Evolutionary conservation across 73 alveolate species (phyloP).

Genomic region (Loxodes magnus): DNA sequence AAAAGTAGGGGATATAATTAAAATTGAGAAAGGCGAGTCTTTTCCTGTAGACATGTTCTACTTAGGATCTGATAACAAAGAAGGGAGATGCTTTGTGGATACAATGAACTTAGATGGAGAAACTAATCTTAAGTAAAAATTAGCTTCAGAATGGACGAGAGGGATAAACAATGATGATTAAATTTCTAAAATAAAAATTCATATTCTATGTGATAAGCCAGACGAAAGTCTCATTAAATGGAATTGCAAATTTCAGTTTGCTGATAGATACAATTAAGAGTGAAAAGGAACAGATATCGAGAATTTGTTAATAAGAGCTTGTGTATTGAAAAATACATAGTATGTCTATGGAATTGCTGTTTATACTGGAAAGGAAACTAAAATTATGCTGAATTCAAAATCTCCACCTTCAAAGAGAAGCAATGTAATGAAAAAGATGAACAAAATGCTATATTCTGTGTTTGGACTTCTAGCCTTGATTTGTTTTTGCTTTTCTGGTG

Average conservation of each 20-base stretch:
- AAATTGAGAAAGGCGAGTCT: conserved; percentile 42
- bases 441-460: conserved; percentile 46
- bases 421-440: conserved; percentile 65
- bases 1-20: conserved; percentile 38
- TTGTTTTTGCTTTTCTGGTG: conserved; percentile 14
- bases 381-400: conserved; percentile 71
- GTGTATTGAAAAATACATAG: conserved; percentile 52
- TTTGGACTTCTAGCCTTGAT: conserved; percentile 25
- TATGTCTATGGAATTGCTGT: conserved; percentile 49
- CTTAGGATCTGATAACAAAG: conserved; percentile 26
- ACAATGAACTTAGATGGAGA: conserved; percentile 87
- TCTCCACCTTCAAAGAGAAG: conserved; percentile 64
- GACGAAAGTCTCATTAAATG: neutral
- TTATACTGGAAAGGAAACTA: conserved; percentile 59
- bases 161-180: no score
- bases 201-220: conserved; percentile 16
- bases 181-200: no score
- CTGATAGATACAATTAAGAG: neutral
- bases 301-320: conserved; percentile 65
- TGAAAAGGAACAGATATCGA: conserved; percentile 24
- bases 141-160: no score
- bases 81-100: conserved; percentile 66
- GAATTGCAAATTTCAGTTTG: conserved; percentile 1
- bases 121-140: conserved; percentile 69
- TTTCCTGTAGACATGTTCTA: conserved; percentile 72